Conservation (phyloP, 371 early-diverging fungal species). For the Gilbertella persicaria region DNA sequence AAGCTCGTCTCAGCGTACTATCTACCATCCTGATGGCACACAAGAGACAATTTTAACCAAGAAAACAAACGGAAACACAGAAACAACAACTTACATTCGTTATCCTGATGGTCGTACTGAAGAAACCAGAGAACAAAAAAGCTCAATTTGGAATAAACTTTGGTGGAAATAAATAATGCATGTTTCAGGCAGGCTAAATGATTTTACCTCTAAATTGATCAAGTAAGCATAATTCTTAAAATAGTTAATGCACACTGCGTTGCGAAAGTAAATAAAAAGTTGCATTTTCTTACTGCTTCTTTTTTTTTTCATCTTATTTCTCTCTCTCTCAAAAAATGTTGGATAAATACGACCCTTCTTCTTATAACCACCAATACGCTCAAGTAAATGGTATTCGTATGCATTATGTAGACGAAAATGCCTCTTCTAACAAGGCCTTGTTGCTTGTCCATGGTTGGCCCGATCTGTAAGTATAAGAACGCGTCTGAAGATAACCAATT, state of each 20-base stretch:
- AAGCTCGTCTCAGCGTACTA: constrained; percentile 31
- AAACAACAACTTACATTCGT: constrained; percentile 31
- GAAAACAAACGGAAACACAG: constrained; percentile 37
- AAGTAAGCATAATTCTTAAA: too few species aligned
- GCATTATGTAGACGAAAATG: constrained; percentile 75
- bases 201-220: neutral
- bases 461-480: constrained; percentile 55
- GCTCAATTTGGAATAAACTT: constrained; percentile 14
- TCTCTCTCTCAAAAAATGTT: constrained; percentile 17
- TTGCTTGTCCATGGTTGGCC: constrained; percentile 77
- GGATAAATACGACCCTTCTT: constrained; percentile 38
- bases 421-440: constrained; percentile 43
- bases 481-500: too few species aligned
- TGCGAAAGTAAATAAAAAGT: neutral
- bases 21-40: constrained; percentile 36
- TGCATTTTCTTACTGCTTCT: neutral
- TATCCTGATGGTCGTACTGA: constrained; percentile 42
- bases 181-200: neutral
- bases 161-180: neutral
- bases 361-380: constrained; percentile 44
- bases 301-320: neutral
- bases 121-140: constrained; percentile 28
- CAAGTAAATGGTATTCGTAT: constrained; percentile 48
- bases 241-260: too few species aligned
- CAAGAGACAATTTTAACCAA: constrained; percentile 34